Conservation (phyloP, 2,329 filamentous ascomycete species). For the Exophiala viscosa region DNA sequence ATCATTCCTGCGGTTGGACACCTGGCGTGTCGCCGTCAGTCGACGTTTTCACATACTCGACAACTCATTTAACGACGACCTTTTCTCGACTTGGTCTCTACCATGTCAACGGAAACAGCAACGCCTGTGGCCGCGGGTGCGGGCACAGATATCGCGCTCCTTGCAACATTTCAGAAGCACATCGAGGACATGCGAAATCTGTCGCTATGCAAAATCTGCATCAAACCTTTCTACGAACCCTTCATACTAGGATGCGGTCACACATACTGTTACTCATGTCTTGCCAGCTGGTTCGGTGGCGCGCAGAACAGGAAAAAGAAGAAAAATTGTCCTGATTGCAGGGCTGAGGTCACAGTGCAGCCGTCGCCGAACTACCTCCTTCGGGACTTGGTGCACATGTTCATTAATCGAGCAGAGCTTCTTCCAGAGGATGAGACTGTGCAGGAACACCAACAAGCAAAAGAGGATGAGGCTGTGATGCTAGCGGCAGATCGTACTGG, state of each 20-base stretch:
- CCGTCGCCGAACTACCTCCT: constrained; percentile 65
- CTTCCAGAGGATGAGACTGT: constrained; percentile 61
- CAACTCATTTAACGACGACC: no score
- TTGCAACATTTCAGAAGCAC: constrained; percentile 49
- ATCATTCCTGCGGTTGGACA: no score
- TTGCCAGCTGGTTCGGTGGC: constrained; percentile 37
- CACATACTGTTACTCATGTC: constrained; percentile 64
- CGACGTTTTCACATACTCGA: no score
- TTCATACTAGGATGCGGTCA: constrained; percentile 66
- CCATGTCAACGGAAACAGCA: background rate
- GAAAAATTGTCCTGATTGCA: constrained; percentile 66
- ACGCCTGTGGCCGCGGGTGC: constrained; percentile 1
- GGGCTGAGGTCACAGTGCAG: constrained; percentile 54
- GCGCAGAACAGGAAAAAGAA: constrained; percentile 37
- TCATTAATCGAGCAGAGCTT: constrained; percentile 58
- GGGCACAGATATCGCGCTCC: constrained; percentile 26
- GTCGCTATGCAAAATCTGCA: constrained; percentile 66
- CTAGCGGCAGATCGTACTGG: constrained; percentile 59
- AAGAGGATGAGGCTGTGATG: constrained; percentile 56
- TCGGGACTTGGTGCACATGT: constrained; percentile 61
- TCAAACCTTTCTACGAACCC: constrained; percentile 65
- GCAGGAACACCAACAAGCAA: constrained; percentile 57
- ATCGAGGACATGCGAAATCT: constrained; percentile 59
- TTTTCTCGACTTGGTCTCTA: background rate
- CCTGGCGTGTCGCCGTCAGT: no score